phyloP scores from a whole-genome alignment of 139 green algal genomes.

The Chlamydomonas sphaeroides region DNA sequence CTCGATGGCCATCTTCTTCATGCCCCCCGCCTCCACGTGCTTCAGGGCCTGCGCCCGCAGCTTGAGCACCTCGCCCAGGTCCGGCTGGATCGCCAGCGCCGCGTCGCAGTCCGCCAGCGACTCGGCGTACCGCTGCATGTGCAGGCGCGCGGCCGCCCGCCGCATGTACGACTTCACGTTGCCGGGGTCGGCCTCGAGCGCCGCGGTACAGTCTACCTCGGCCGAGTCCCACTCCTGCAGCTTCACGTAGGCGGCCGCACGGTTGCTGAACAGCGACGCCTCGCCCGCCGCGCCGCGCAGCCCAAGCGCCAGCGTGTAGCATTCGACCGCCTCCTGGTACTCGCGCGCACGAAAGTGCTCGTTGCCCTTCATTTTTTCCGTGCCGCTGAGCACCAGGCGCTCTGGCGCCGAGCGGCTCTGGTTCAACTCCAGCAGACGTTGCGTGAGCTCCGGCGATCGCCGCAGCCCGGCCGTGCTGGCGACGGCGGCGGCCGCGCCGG shows the following conservation, averaged over 20 bases:
- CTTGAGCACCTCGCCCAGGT: conserved; percentile 20
- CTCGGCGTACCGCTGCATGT: conserved; percentile 30
- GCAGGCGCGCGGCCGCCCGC: conserved; percentile 41
- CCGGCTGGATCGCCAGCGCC: conserved; percentile 28
- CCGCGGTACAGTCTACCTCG: conserved; percentile 38
- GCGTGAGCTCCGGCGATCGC: conserved; percentile 41
- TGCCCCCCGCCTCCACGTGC: conserved; percentile 10
- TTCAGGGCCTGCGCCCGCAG: conserved; percentile 27
- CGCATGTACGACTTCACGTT: conserved; percentile 47
- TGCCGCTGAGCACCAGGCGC: conserved; percentile 22
- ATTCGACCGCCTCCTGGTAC: conserved; percentile 50
- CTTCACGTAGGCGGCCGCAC: conserved; percentile 57
- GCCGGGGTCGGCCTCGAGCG: conserved; percentile 29
- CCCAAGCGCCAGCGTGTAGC: conserved; percentile 53
- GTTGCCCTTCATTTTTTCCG: conserved; percentile 56
- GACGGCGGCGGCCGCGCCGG: not conserved
- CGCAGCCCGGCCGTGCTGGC: conserved; percentile 18
- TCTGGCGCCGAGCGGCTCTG: conserved; percentile 5
- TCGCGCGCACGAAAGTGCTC: conserved; percentile 52
- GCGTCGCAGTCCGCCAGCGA: conserved; percentile 49
- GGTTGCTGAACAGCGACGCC: conserved; percentile 47
- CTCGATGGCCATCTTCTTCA: conserved; percentile 50
- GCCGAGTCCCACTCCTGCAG: conserved; percentile 52
- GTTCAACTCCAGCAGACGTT: conserved; percentile 44
- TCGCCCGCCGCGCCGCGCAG: conserved; percentile 14